Base-by-base conservation (phyloP, 73 alveolate genomes). In the Uronychia setigera region DNA sequence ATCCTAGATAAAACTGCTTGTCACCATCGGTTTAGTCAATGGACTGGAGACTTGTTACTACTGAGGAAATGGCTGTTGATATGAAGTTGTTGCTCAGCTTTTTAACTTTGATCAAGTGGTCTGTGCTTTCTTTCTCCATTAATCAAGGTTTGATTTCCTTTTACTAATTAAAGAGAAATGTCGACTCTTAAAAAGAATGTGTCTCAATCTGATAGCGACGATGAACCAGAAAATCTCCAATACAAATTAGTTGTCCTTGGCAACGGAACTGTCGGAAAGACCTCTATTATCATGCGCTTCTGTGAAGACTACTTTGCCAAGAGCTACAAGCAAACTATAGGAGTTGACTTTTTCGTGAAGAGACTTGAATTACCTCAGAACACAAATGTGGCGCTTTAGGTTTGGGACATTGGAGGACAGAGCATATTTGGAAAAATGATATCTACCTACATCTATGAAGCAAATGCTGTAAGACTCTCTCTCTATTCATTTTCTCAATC, bases 371-470 rank as follows among this genome's bases (percentile, higher is more conserved):
- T 94, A 80, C 98, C 96, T 0, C 93, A 90, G 1, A 90, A 94
- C 87, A 33, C 80, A 13, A 26, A 82, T 83, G 94, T 89, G 32
- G 87, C 96, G 25, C 60, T 94, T 46, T 90, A 94, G 87, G 91
- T 94, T 1, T 94, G 98, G 98, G 98, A 94, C 86, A 92, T 94
- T 35, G 98, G 96, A 0, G 98, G 98, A 26, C 94, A 91, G 79
- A 79, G 95, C 80, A 84, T 94, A 25, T 92, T 92, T 79, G 95
- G 98, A 58, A 94, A 94, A 77, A 94, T 94, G 98, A 79, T 92
- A 31, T 35, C 86, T 33, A 94, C 95, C 67, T 94, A 94, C 89
- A 91, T 94, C 82, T 88, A 85, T 58, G 98, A 94, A 57, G 94
- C 98, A 26, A 86, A 90, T 60, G 98, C 96, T 26, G 94, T 46